A percentile compares a stretch with the other conserved stretches of the same genome.
Evolutionary conservation across 495 filamentous ascomycete species (phyloP).

Genomic region (Glonium stellatum): DNA sequence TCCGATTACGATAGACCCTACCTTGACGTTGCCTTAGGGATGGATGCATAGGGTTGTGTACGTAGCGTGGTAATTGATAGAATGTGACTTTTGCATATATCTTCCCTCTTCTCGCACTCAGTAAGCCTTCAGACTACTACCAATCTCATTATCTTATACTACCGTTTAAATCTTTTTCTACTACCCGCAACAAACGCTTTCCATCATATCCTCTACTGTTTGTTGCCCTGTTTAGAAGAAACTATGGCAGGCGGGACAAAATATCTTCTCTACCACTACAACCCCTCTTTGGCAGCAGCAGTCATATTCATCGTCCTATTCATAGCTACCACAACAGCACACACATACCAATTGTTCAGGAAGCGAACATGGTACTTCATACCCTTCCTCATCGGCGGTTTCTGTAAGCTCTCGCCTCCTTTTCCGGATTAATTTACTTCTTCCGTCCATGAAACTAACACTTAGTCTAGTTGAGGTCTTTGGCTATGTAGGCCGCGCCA

Average conservation of each 20-base stretch:
- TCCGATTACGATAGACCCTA: too few relatives aligned
- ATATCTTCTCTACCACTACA: constrained; percentile 8
- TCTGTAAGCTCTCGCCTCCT: constrained; percentile 33
- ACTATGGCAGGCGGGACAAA: neutral
- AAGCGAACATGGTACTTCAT: constrained; percentile 50
- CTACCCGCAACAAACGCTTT: too few relatives aligned
- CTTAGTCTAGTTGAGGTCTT: constrained; percentile 10
- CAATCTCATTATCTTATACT: too few relatives aligned
- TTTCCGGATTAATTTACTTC: neutral
- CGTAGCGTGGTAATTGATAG: too few relatives aligned
- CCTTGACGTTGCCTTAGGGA: too few relatives aligned
- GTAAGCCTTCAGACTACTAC: too few relatives aligned
- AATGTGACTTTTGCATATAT: too few relatives aligned
- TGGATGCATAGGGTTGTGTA: too few relatives aligned
- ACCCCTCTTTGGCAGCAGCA: constrained; percentile 7
- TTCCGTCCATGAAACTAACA: neutral
- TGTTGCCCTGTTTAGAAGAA: neutral
- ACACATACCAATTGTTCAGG: constrained; percentile 11
- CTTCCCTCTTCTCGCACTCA: too few relatives aligned
- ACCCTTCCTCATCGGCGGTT: constrained; percentile 47
- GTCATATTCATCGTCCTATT: constrained; percentile 13
- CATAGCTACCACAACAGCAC: neutral
- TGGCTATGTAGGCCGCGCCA: constrained; percentile 9
- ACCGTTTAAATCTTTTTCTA: too few relatives aligned
- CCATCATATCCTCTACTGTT: too few relatives aligned